phyloP scores from a whole-genome alignment of 768 basidiomycete genomes.

The Suillus paluster region DNA sequence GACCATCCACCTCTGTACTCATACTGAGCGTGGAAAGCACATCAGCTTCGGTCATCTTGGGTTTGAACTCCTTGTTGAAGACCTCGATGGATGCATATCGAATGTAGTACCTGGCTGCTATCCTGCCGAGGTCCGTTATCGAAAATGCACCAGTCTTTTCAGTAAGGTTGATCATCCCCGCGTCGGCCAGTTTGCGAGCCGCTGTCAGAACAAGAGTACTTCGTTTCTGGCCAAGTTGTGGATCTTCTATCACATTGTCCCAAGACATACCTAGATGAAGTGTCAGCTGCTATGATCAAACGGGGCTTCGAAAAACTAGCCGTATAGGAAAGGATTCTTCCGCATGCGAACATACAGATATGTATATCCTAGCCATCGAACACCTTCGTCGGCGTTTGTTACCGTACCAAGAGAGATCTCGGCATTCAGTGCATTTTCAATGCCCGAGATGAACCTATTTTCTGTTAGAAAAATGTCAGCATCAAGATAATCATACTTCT shows the following conservation, averaged over 20 bases:
- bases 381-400: conserved; percentile 80
- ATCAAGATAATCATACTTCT: conserved; percentile 24
- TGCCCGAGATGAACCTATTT: conserved; percentile 74
- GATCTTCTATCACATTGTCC: conserved; percentile 71
- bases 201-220: conserved; percentile 67
- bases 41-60: conserved; percentile 92
- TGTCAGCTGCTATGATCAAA: conserved; percentile 12
- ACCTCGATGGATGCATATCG: conserved; percentile 83
- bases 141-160: conserved; percentile 57
- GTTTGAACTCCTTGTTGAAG: conserved; percentile 78
- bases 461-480: neutral
- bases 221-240: conserved; percentile 71
- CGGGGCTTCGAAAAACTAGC: conserved; percentile 42
- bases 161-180: conserved; percentile 85
- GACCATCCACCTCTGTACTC: conserved; percentile 79
- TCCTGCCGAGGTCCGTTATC: conserved; percentile 91
- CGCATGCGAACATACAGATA: conserved; percentile 96
- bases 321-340: conserved; percentile 87
- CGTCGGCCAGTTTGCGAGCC: conserved; percentile 65
- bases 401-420: conserved; percentile 96
- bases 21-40: conserved; percentile 82
- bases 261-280: conserved; percentile 66
- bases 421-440: conserved; percentile 92
- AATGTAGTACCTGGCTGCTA: conserved; percentile 97
- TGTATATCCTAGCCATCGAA: conserved; percentile 96